Evolutionary conservation across 192 early-diverging fungal species (phyloP), one percentile per base, ranked within the genome.

Genomic region (Chytriomyces confervae): DNA sequence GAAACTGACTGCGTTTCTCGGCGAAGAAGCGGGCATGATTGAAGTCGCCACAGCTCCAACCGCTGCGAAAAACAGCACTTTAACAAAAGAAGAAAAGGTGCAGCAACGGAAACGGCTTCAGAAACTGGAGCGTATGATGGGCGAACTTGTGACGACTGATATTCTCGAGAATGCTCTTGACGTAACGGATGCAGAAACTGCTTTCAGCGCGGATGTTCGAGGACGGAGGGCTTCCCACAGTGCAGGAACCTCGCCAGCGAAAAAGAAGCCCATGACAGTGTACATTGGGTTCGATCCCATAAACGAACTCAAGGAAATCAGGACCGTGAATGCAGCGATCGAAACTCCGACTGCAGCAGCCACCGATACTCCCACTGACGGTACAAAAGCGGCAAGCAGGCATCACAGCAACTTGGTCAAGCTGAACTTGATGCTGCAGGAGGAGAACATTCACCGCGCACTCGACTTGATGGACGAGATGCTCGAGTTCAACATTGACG

Each of bases 381-480:
- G 1, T 3, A 13, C 13, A 3, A 0, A 20, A 57, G 20, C 47
- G 18, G 27, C 43, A 27, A 69, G 68, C 68, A 48, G n/a, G 68
- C 68, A 69, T 48, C 47, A 69, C 24, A 46, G 47, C 18, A 69
- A 69, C 47, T 2, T 69, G 18, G 46, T 45, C 18, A 29, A 48
- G 47, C 24, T 69, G 18, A 49, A 47, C 46, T 18, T n/a, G 29
- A n/a, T 69, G 43, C 47, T 69, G 5, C 24, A 29, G 13, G 68
- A 69, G 11, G 47, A 69, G 29, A 69, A 69, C 18, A 46, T 69
- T 9, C 36, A 69, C 27, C 27, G 68, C 9, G 68, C 46, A n/a
- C 68, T 69, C 47, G 68, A 69, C 24, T 45, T 69, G 18, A 69
- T 69, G 68, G 68, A 69, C 47, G 29, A 69, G 24, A 69, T 69